Evolutionary conservation across 345 rosid genomes (phyloP).

Genomic region (Aquilaria sinensis): DNA sequence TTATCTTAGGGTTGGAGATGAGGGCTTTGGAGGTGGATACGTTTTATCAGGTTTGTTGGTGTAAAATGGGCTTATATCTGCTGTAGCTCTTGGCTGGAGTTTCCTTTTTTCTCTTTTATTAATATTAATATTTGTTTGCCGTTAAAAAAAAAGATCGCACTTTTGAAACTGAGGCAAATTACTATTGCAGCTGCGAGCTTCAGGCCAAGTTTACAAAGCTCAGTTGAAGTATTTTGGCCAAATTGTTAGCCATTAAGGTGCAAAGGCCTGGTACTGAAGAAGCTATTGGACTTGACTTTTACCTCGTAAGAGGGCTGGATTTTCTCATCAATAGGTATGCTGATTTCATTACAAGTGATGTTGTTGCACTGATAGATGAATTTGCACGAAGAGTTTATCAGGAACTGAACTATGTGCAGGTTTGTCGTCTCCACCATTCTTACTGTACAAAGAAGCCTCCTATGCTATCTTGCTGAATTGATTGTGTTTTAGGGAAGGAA

Average conservation of each 20-base stretch:
- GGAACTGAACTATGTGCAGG: constrained; percentile 94
- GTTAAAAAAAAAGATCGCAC: too few species aligned
- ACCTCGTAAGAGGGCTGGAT: constrained; percentile 79
- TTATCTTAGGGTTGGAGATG: too few species aligned
- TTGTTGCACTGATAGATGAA: constrained; percentile 80
- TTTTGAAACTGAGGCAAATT: too few species aligned
- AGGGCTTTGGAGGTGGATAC: too few species aligned
- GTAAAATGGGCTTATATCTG: too few species aligned
- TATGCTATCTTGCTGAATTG: too few species aligned
- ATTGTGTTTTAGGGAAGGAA: too few species aligned
- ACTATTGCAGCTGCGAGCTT: constrained; percentile 90
- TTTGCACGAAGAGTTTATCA: constrained; percentile 89
- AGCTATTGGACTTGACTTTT: constrained; percentile 87
- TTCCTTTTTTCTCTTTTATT: too few species aligned
- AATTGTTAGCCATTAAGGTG: constrained; percentile 80
- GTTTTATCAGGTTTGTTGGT: too few species aligned
- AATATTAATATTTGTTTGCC: too few species aligned
- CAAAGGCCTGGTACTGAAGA: constrained; percentile 92
- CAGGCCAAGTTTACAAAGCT: constrained; percentile 97
- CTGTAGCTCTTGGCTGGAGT: too few species aligned
- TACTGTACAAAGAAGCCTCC: background rate
- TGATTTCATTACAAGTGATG: constrained; percentile 73
- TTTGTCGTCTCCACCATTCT: constrained; percentile 20
- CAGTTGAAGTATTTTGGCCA: constrained; percentile 70
- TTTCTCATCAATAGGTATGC: constrained; percentile 65